A percentile compares a stretch with the other conserved stretches of the same genome.
Evolutionary conservation across 371 early-diverging fungal species (phyloP).

Genomic region (Coemansia linderi): DNA sequence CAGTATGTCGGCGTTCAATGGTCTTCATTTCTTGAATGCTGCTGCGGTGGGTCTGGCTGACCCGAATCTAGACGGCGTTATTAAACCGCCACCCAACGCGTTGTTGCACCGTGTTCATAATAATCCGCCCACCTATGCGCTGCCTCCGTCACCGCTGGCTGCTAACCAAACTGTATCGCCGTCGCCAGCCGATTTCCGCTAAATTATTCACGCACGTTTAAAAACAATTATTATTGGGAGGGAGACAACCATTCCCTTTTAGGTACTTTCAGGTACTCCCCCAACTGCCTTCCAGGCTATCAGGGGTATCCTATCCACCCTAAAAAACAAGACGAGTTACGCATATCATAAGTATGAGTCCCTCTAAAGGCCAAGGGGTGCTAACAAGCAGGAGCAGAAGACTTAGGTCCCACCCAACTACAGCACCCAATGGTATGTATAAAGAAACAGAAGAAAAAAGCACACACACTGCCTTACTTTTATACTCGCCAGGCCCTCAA

Average conservation of each 20-base stretch:
- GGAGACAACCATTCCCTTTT: neutral
- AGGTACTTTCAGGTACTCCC: neutral
- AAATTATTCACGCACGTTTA: neutral
- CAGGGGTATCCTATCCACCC: no score
- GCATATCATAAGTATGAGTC: no score
- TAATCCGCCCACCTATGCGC: neutral
- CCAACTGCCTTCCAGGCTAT: no score
- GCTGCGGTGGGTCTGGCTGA: neutral
- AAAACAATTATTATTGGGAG: neutral
- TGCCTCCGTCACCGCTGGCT: slow-evolving; percentile 4
- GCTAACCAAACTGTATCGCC: neutral
- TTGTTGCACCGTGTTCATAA: neutral
- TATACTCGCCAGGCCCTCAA: no score
- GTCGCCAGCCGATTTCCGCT: neutral
- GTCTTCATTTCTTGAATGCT: neutral
- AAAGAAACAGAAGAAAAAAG: no score
- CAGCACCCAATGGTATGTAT: no score
- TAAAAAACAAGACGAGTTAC: no score
- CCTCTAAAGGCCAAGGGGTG: no score
- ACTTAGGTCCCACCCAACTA: no score
- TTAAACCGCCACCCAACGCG: neutral
- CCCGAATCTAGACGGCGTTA: neutral
- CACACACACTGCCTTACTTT: no score
- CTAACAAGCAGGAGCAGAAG: no score
- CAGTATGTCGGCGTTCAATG: slow-evolving; percentile 3